Conservation (phyloP, 2,329 filamentous ascomycete genomes). For the Fusarium nelsonii region DNA sequence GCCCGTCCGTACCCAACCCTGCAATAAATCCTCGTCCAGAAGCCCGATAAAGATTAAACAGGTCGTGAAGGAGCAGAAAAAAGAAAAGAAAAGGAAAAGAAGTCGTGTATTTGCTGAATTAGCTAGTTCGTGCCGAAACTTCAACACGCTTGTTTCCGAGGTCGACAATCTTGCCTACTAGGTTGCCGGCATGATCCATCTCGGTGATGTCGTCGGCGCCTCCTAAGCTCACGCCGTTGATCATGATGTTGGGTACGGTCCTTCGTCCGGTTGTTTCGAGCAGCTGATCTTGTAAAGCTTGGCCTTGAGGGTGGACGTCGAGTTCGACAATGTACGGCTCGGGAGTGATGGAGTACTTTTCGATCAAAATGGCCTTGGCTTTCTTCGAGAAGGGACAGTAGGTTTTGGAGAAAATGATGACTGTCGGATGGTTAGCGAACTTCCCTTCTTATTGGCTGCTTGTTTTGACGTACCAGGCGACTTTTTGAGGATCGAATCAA, state of each 20-base stretch:
- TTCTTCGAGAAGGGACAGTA: slow-evolving; percentile 89
- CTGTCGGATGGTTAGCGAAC: slow-evolving; percentile 58
- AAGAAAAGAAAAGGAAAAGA: neutral
- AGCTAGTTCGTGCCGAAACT: slow-evolving; percentile 59
- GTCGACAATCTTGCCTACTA: slow-evolving; percentile 78
- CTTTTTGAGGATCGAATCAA: slow-evolving; percentile 84
- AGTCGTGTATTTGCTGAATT: neutral
- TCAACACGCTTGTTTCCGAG: slow-evolving; percentile 76
- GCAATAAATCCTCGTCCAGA: slow-evolving; percentile 23
- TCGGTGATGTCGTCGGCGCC: slow-evolving; percentile 87
- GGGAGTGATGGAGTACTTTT: slow-evolving; percentile 86
- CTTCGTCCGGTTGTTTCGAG: slow-evolving; percentile 79
- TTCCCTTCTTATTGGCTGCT: neutral
- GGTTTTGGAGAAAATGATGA: slow-evolving; percentile 95
- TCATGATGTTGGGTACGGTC: slow-evolving; percentile 92
- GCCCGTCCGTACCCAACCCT: slow-evolving; percentile 26
- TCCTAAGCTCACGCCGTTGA: slow-evolving; percentile 89
- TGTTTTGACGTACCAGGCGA: slow-evolving; percentile 75
- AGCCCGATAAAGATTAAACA: slow-evolving; percentile 25
- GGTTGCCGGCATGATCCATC: slow-evolving; percentile 73
- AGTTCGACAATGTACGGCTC: slow-evolving; percentile 90
- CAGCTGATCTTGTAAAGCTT: slow-evolving; percentile 77
- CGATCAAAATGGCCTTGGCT: slow-evolving; percentile 86
- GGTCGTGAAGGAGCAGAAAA: slow-evolving; percentile 15
- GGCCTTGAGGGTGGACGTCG: slow-evolving; percentile 82